Percentiles rank a stretch among this genome's conserved stretches.
Evolutionary conservation across 192 early-diverging fungal genomes (phyloP).

Genomic region (Chytriomyces hyalinus): DNA sequence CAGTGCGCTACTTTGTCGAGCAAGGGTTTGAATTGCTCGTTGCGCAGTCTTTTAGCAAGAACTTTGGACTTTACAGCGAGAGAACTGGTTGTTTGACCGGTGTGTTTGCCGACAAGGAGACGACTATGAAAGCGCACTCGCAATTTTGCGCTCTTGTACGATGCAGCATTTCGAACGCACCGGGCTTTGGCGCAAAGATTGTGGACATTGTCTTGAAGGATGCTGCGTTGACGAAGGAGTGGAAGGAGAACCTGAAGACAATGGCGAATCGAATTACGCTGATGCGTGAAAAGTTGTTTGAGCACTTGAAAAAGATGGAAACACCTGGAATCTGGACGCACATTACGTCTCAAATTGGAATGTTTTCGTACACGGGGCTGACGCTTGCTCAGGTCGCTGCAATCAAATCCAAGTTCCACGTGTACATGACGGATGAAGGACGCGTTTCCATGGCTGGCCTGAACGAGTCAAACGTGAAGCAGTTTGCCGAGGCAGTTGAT

Average conservation of each 20-base stretch:
- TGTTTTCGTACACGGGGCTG: constrained; percentile 97
- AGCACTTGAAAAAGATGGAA: constrained; percentile 65
- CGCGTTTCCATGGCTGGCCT: constrained; percentile 94
- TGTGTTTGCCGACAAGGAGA: constrained; percentile 61
- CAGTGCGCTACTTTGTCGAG: constrained; percentile 90
- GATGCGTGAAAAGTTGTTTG: constrained; percentile 80
- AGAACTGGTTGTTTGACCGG: constrained; percentile 84
- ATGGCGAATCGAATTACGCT: constrained; percentile 90
- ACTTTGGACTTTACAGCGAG: constrained; percentile 97
- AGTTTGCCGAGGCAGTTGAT: constrained; percentile 89
- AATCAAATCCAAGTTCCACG: constrained; percentile 81
- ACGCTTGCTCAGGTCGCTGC: constrained; percentile 75
- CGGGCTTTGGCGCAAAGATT: constrained; percentile 88
- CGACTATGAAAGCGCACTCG: constrained; percentile 61
- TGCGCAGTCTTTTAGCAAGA: constrained; percentile 95
- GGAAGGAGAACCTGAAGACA: constrained; percentile 55
- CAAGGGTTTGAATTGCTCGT: constrained; percentile 90
- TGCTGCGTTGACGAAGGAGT: constrained; percentile 75
- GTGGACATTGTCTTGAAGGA: constrained; percentile 85
- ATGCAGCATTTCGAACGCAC: constrained; percentile 86
- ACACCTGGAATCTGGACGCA: constrained; percentile 97
- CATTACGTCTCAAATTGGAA: constrained; percentile 94
- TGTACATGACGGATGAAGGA: constrained; percentile 94
- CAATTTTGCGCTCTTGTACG: constrained; percentile 85
- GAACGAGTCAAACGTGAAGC: constrained; percentile 81